Percentiles rank a stretch among this genome's conserved stretches.
These are phyloP conservation scores for Magnolia sinica DNA, from an alignment of 164 flowering plant genomes.

Conservation along the genomic window DNA sequence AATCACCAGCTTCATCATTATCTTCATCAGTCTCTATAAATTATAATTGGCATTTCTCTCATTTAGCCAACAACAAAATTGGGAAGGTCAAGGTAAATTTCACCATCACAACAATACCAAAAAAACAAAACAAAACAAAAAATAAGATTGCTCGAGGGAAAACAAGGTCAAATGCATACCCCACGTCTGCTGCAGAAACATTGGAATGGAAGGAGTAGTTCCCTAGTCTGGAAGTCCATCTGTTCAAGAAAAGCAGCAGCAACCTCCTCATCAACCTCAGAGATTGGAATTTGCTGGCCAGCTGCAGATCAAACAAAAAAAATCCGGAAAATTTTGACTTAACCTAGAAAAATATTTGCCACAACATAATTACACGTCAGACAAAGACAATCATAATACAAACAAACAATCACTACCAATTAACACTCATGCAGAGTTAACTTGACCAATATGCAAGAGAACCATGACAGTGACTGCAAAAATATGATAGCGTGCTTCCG, in stretches of 20 bases:
- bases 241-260: constrained; percentile 12
- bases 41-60: neutral
- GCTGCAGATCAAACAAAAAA: constrained; percentile 10
- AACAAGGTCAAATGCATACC: constrained; percentile 6
- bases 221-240: constrained; percentile 13
- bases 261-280: constrained; percentile 18
- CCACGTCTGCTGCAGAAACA: constrained; percentile 22
- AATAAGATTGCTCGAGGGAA: neutral
- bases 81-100: neutral
- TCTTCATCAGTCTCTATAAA: neutral
- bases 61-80: constrained; percentile 1
- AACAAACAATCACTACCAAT: neutral
- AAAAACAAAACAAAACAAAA: neutral
- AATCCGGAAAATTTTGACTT: neutral
- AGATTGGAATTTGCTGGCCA: constrained; percentile 14
- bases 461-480: too few relatives aligned
- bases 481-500: too few relatives aligned
- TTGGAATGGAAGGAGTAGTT: constrained; percentile 20
- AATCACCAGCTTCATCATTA: too few relatives aligned
- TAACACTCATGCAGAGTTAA: too few relatives aligned
- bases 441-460: too few relatives aligned
- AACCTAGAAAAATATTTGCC: neutral
- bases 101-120: neutral
- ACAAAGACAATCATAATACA: neutral
- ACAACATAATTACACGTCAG: neutral